These are phyloP conservation scores for Heteromeles arbutifolia DNA, from an alignment of 306 rosid species.

Conservation along the genomic window DNA sequence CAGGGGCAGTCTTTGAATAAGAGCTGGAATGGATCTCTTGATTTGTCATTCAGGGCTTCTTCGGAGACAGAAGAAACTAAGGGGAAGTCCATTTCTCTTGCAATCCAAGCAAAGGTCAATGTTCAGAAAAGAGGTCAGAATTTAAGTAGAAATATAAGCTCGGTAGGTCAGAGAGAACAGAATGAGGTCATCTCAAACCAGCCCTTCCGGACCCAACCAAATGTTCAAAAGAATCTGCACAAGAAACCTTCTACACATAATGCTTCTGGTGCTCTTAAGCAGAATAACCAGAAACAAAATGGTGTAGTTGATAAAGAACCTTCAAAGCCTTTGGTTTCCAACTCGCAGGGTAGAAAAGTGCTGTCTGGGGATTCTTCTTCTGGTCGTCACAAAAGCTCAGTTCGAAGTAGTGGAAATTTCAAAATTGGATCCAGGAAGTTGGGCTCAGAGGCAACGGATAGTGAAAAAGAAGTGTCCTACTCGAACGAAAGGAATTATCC, in stretches of 20 bases:
- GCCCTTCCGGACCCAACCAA: constrained; percentile 34
- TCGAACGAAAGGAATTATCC: constrained; percentile 52
- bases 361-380: constrained; percentile 40
- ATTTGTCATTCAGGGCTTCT: constrained; percentile 37
- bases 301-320: constrained; percentile 46
- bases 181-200: constrained; percentile 49
- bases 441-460: constrained; percentile 41
- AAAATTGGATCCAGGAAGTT: constrained; percentile 59
- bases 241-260: constrained; percentile 41
- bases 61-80: constrained; percentile 48
- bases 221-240: constrained; percentile 44
- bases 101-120: constrained; percentile 95
- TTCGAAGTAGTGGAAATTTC: constrained; percentile 45
- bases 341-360: constrained; percentile 49
- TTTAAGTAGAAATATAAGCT: constrained; percentile 41
- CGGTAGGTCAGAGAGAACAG: constrained; percentile 48
- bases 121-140: constrained; percentile 79
- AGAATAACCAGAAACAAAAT: constrained; percentile 89
- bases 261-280: constrained; percentile 55
- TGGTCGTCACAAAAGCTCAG: constrained; percentile 56
- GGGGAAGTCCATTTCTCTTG: constrained; percentile 86
- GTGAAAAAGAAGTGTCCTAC: constrained; percentile 59
- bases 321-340: constrained; percentile 49
- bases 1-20: constrained; percentile 80
- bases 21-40: constrained; percentile 85